Percentiles rank a stretch among this genome's conserved stretches.
These are phyloP conservation scores for Hanseniaspora valbyensis DNA, from an alignment of 805 yeast species.

Conservation along the genomic window DNA sequence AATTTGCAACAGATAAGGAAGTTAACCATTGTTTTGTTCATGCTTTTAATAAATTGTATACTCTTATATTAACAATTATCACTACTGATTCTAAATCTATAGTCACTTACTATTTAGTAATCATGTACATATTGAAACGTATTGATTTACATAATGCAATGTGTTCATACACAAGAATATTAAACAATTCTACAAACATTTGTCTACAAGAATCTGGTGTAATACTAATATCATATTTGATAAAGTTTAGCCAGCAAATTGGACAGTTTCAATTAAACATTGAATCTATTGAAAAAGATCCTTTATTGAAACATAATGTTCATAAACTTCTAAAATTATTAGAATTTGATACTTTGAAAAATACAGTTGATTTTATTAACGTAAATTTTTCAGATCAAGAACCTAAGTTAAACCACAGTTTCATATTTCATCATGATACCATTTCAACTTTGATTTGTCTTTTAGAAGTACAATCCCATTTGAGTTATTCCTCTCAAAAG, in stretches of 20 bases:
- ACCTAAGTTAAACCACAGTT: too few relatives aligned
- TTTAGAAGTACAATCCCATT: conserved; percentile 50
- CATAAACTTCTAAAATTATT: conserved; percentile 37
- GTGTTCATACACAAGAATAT: neutral
- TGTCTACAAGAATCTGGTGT: conserved; percentile 5
- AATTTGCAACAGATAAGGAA: neutral
- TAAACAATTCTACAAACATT: conserved; percentile 1
- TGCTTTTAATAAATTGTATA: conserved; percentile 7
- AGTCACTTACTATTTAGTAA: neutral
- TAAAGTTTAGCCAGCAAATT: conserved; percentile 5
- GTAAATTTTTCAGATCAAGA: neutral
- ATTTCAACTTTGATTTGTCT: conserved; percentile 56
- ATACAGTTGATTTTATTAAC: neutral
- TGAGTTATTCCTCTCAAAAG: conserved; percentile 49
- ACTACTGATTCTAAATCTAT: neutral
- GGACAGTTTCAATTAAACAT: neutral
- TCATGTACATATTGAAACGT: neutral
- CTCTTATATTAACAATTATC: neutral
- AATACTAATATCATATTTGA: neutral
- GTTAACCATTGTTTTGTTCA: conserved; percentile 8
- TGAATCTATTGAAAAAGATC: conserved; percentile 29
- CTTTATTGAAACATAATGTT: conserved; percentile 37
- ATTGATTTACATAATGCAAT: neutral
- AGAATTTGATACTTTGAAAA: conserved; percentile 33
- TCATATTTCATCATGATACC: conserved; percentile 24